These are phyloP conservation scores for Beverwykella pulmonaria DNA, from an alignment of 495 filamentous ascomycete genomes.

Conservation along the genomic window DNA sequence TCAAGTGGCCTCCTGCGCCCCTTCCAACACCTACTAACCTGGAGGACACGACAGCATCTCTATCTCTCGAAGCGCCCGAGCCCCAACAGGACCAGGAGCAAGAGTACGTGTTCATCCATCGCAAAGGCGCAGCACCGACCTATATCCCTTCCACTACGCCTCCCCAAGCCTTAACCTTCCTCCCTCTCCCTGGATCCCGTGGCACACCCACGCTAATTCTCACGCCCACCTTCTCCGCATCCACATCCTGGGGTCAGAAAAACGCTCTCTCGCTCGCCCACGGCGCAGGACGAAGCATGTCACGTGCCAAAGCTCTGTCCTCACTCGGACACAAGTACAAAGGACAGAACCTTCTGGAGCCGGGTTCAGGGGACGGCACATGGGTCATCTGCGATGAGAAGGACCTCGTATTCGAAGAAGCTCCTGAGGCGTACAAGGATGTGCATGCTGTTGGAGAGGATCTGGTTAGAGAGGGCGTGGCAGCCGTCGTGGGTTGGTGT, in stretches of 20 bases:
- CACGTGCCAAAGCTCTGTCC: slow-evolving; percentile 41
- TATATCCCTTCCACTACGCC: slow-evolving; percentile 20
- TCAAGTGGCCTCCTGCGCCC: slow-evolving; percentile 42
- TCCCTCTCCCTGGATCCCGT: slow-evolving; percentile 48
- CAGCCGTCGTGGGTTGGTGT: slow-evolving; percentile 43
- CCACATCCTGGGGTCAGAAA: slow-evolving; percentile 27
- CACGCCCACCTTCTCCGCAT: slow-evolving; percentile 38
- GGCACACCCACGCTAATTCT: slow-evolving; percentile 47
- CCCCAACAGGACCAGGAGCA: background rate
- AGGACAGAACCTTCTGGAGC: slow-evolving; percentile 24
- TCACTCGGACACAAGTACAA: slow-evolving; percentile 31
- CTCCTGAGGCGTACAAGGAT: slow-evolving; percentile 48
- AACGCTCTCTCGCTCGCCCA: slow-evolving; percentile 47
- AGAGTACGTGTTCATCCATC: slow-evolving; percentile 44
- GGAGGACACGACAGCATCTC: background rate
- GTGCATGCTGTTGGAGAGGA: slow-evolving; percentile 46
- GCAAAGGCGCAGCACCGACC: slow-evolving; percentile 49
- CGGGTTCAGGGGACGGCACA: slow-evolving; percentile 30
- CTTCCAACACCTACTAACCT: background rate
- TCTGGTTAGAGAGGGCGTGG: slow-evolving; percentile 41
- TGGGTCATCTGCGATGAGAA: slow-evolving; percentile 50
- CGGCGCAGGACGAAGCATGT: slow-evolving; percentile 46
- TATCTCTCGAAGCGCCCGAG: background rate
- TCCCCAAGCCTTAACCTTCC: slow-evolving; percentile 37
- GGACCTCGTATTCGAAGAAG: slow-evolving; percentile 50